Evolutionary conservation across 805 yeast genomes (phyloP).

Genomic region (Starmerella etchellsii): DNA sequence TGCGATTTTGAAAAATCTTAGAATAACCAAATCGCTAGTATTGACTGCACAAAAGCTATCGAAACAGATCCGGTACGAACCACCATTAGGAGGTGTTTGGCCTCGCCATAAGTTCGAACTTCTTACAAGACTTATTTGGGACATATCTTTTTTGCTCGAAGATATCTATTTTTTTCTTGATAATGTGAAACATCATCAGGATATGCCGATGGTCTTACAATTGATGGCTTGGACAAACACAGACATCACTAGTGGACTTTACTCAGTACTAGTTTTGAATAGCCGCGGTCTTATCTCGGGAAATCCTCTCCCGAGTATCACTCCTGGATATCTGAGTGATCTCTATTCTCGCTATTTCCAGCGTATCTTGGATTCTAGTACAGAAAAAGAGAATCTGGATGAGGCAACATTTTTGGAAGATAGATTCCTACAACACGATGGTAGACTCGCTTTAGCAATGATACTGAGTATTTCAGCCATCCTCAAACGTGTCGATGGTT

Average conservation of each 20-base stretch:
- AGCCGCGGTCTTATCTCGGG: conserved; percentile 21
- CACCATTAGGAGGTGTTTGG: conserved; percentile 26
- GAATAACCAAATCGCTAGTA: conserved; percentile 11
- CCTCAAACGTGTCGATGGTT: conserved; percentile 24
- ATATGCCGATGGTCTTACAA: conserved; percentile 14
- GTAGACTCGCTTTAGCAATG: conserved; percentile 19
- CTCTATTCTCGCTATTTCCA: conserved; percentile 1
- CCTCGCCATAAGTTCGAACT: conserved; percentile 23
- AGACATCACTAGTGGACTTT: conserved; percentile 21
- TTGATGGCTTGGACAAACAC: conserved; percentile 23
- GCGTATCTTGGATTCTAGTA: neutral
- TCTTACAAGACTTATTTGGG: conserved; percentile 18
- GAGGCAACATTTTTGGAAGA: conserved; percentile 2
- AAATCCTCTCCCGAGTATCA: conserved; percentile 23
- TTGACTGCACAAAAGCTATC: conserved; percentile 1
- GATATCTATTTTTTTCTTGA: conserved; percentile 18
- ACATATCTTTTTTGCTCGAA: conserved; percentile 19
- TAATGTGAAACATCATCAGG: conserved; percentile 17
- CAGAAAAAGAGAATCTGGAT: neutral
- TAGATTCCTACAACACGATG: conserved; percentile 17
- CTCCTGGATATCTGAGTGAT: conserved; percentile 22
- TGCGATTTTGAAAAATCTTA: conserved; percentile 9
- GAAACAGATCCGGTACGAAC: conserved; percentile 22
- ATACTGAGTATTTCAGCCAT: conserved; percentile 19
- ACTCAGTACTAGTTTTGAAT: conserved; percentile 23